A percentile compares a stretch with the other conserved stretches of the same genome.
Evolutionary conservation across 2,329 filamentous ascomycete species (phyloP).

Genomic region (Colletotrichum godetiae): DNA sequence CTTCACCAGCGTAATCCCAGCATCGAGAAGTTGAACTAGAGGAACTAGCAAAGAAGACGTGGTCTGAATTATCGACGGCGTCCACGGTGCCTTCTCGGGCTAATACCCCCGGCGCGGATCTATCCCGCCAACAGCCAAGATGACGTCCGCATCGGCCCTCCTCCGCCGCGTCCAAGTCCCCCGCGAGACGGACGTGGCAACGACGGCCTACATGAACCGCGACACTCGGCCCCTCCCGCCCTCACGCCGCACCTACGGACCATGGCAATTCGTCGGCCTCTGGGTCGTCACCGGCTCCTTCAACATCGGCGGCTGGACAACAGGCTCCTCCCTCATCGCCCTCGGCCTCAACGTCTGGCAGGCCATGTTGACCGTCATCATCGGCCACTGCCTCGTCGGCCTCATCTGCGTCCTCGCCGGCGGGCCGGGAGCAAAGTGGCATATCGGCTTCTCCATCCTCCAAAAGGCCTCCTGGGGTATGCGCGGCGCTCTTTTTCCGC

Average conservation of each 20-base stretch:
- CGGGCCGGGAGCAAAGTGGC: slow-evolving; percentile 42
- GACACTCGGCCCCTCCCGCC: slow-evolving; percentile 45
- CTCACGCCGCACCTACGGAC: slow-evolving; percentile 44
- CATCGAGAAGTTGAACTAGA: background rate
- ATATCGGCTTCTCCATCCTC: slow-evolving; percentile 42
- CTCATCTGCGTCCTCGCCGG: slow-evolving; percentile 42
- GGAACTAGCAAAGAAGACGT: background rate
- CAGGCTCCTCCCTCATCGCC: slow-evolving; percentile 43
- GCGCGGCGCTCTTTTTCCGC: slow-evolving; percentile 41
- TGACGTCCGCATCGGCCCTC: slow-evolving; percentile 18
- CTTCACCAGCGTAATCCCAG: background rate
- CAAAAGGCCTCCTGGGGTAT: slow-evolving; percentile 43
- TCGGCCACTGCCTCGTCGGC: slow-evolving; percentile 40
- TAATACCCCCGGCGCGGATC: background rate
- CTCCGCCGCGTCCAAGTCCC: slow-evolving; percentile 39
- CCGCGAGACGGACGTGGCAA: slow-evolving; percentile 39
- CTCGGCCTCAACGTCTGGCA: slow-evolving; percentile 44
- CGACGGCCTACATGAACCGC: slow-evolving; percentile 42
- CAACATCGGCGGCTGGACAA: slow-evolving; percentile 48
- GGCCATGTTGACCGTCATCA: slow-evolving; percentile 41
- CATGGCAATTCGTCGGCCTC: slow-evolving; percentile 45
- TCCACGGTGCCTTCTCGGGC: background rate
- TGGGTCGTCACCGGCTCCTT: slow-evolving; percentile 48
- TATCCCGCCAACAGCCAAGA: background rate
- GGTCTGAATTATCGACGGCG: background rate